A percentile compares a stretch with the other conserved stretches of the same genome.
These are phyloP conservation scores for Botrytis sinoallii DNA, from an alignment of 2,329 filamentous ascomycete genomes.

Conservation along the genomic window DNA sequence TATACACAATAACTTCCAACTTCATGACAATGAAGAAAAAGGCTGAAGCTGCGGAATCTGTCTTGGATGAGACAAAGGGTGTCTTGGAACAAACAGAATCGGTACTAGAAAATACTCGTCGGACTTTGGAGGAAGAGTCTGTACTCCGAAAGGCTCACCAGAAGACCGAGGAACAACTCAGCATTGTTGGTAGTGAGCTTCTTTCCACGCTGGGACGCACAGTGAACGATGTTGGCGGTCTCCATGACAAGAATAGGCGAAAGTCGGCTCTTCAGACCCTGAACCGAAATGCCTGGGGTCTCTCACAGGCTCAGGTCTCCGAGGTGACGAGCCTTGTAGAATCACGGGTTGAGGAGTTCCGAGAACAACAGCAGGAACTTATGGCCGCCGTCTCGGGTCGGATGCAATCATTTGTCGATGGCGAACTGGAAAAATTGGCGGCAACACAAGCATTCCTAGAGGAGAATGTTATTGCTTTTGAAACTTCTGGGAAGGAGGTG, in stretches of 20 bases:
- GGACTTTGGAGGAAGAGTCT: conserved; percentile 75
- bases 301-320: conserved; percentile 71
- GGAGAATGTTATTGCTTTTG: conserved; percentile 65
- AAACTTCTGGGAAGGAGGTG: conserved; percentile 64
- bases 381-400: conserved; percentile 64
- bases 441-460: conserved; percentile 68
- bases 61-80: conserved; percentile 75
- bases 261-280: conserved; percentile 78
- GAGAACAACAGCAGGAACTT: conserved; percentile 67
- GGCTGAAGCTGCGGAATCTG: conserved; percentile 70
- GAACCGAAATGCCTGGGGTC: conserved; percentile 76
- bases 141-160: conserved; percentile 79
- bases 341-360: conserved; percentile 68
- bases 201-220: conserved; percentile 75
- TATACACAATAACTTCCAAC: conserved; percentile 79
- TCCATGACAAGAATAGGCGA: conserved; percentile 82
- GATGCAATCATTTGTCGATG: conserved; percentile 73
- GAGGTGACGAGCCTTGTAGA: conserved; percentile 78
- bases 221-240: conserved; percentile 73
- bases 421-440: conserved; percentile 70
- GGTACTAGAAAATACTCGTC: conserved; percentile 73
- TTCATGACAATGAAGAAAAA: conserved; percentile 90
- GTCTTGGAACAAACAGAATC: conserved; percentile 85
- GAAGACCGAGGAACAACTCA: conserved; percentile 75
- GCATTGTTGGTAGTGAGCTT: conserved; percentile 69